phyloP scores from a whole-genome alignment of 2,329 filamentous ascomycete species.

The Huntiella decipiens region DNA sequence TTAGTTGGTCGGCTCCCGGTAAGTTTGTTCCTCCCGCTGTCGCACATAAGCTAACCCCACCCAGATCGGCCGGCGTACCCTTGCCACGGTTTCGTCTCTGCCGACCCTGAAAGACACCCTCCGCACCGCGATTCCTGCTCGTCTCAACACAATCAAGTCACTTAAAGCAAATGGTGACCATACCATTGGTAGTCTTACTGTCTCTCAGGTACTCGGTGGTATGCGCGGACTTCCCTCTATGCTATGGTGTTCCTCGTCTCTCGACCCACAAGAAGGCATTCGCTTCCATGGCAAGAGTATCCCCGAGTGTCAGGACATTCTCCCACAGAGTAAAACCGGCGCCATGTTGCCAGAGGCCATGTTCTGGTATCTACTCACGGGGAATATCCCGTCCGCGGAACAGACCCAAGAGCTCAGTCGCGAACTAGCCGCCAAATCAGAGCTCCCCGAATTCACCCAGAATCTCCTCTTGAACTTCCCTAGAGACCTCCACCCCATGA shows the following conservation, averaged over 20 bases:
- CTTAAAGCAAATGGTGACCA: constrained; percentile 74
- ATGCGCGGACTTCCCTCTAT: constrained; percentile 97
- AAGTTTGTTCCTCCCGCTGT: background rate
- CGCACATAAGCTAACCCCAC: background rate
- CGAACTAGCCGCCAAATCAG: constrained; percentile 70
- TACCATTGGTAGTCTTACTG: constrained; percentile 77
- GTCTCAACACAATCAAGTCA: constrained; percentile 82
- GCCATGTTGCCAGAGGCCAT: constrained; percentile 98
- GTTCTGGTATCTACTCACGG: constrained; percentile 97
- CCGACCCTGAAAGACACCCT: constrained; percentile 79
- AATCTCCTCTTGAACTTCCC: constrained; percentile 85
- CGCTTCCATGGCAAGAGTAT: constrained; percentile 96
- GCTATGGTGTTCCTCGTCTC: constrained; percentile 95
- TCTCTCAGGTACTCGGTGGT: constrained; percentile 84
- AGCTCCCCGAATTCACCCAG: constrained; percentile 64
- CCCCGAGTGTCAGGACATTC: constrained; percentile 86
- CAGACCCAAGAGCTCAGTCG: constrained; percentile 71
- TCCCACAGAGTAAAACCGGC: constrained; percentile 83
- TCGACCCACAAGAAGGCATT: constrained; percentile 93
- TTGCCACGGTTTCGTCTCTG: constrained; percentile 16
- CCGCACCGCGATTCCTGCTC: constrained; percentile 67
- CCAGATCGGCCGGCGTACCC: background rate
- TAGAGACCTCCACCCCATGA: constrained; percentile 88
- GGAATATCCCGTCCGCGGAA: constrained; percentile 63
- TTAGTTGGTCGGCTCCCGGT: background rate